phyloP scores from a whole-genome alignment of 805 yeast species.

The Candida vaughaniae region DNA sequence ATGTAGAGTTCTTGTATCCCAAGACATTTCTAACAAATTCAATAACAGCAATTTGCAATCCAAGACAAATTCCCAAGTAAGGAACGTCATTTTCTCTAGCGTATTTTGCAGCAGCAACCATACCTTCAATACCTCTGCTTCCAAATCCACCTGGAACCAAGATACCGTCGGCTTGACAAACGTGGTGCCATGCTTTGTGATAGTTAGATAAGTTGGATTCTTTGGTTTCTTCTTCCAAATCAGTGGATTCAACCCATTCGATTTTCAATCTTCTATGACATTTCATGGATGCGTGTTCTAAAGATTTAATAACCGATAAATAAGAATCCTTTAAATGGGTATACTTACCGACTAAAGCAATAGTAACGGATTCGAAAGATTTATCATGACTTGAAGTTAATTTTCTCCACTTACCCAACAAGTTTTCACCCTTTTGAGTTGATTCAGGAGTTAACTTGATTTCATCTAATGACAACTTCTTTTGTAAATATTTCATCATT shows the following conservation, averaged over 20 bases:
- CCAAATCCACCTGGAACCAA: constrained; percentile 99
- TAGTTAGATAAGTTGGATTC: constrained; percentile 66
- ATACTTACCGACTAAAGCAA: constrained; percentile 97
- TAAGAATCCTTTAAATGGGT: constrained; percentile 94
- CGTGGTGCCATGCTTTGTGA: constrained; percentile 93
- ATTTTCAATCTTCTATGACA: constrained; percentile 82
- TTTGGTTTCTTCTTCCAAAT: constrained; percentile 75
- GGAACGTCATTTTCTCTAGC: constrained; percentile 97
- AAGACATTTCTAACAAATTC: constrained; percentile 84
- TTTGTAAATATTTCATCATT: constrained; percentile 67
- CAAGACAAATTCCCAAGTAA: constrained; percentile 94
- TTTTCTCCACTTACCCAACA: constrained; percentile 75
- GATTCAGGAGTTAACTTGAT: constrained; percentile 44
- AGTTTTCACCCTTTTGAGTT: constrained; percentile 59
- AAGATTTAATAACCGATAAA: constrained; percentile 88
- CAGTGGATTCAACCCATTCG: constrained; percentile 94
- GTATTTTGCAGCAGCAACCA: constrained; percentile 95
- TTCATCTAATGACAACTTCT: constrained; percentile 61
- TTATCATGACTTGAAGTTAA: constrained; percentile 80
- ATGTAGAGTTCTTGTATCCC: constrained; percentile 65
- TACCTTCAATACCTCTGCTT: constrained; percentile 95
- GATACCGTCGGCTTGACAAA: constrained; percentile 94
- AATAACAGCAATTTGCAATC: constrained; percentile 95
- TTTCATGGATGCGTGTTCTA: constrained; percentile 93
- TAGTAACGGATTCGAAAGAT: constrained; percentile 82